phyloP scores from a whole-genome alignment of 73 alveolate genomes.

The Paramecium pentaurelia region DNA sequence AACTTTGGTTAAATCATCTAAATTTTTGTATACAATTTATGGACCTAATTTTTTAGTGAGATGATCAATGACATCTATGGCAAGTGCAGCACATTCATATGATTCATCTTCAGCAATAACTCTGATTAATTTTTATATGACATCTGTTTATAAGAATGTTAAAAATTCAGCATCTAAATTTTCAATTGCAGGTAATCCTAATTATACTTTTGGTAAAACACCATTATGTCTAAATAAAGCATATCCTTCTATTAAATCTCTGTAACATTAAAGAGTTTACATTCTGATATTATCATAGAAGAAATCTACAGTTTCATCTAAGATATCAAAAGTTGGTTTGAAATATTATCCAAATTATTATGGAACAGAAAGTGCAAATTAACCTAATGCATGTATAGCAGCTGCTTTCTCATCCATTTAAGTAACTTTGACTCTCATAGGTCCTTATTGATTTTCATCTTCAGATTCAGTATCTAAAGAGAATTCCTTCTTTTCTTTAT shows the following conservation, averaged over 20 bases:
- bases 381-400: conserved; percentile 58
- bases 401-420: conserved; percentile 60
- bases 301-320: conserved; percentile 38
- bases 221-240: conserved; percentile 31
- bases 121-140: conserved; percentile 48
- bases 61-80: conserved; percentile 46
- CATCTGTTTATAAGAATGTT: conserved; percentile 8
- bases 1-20: conserved; percentile 39
- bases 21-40: conserved; percentile 30
- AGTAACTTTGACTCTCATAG: conserved; percentile 50
- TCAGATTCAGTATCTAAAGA: conserved; percentile 56
- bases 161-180: conserved; percentile 40
- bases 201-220: neutral
- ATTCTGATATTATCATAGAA: conserved; percentile 55
- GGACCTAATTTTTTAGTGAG: conserved; percentile 54
- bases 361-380: conserved; percentile 59
- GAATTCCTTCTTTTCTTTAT: conserved; percentile 53
- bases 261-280: conserved; percentile 46
- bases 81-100: conserved; percentile 52
- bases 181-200: conserved; percentile 47
- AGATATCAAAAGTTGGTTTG: conserved; percentile 33
- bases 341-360: conserved; percentile 31
- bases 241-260: conserved; percentile 57
- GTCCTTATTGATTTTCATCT: conserved; percentile 49
- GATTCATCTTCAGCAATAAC: conserved; percentile 53